Base-by-base conservation (phyloP, 164 flowering plant species). In the Malania oleifera region DNA sequence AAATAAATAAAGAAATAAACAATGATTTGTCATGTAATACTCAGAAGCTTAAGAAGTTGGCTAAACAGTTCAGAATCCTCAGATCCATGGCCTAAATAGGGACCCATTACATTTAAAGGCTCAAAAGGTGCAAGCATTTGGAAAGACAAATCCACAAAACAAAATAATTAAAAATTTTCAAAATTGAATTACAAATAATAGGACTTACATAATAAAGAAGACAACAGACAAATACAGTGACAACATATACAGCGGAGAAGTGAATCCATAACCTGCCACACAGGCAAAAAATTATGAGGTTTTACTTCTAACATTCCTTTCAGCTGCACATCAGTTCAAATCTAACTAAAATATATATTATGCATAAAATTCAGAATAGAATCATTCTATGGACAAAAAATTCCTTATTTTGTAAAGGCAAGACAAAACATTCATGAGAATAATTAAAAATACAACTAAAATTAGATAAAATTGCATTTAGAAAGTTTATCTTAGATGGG, bases 191-290 rank as follows among this genome's bases (percentile, higher is more conserved):
- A 17, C 18, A 45, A 31, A 48, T 55, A 23, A 25, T 26, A 12
- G 22, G 11, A 74, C 96, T 86, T 70, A 93, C 98, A 54, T 68
- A 66, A 69, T 79, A 86, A 49, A 93, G 95, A 59, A 83, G 87
- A 69, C 51, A 82, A 73, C 99, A 93, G 57, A 86, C 83, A 64
- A 77, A 73, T 22, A 65, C 80, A 18, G 95, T 90, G 78, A 90
- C 71, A 54, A 74, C 15, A 71, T 90, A 93, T 12, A 82, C 83
- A 63, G 92, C 86, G 57, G 64, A 52, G 57, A 87, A 93, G 73
- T 93, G 98, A 69, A 85, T 52, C 97, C 98, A 93, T 68, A 93
- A 79, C 87, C 98, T 93, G 84, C 59, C 38, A 71, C 53, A 69
- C 59, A 40, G 20, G 24, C 29, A 15, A 71, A 50, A 38, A 43